Evolutionary conservation across 306 rosid genomes (phyloP).

Genomic region (Astragalus glycyphyllos): DNA sequence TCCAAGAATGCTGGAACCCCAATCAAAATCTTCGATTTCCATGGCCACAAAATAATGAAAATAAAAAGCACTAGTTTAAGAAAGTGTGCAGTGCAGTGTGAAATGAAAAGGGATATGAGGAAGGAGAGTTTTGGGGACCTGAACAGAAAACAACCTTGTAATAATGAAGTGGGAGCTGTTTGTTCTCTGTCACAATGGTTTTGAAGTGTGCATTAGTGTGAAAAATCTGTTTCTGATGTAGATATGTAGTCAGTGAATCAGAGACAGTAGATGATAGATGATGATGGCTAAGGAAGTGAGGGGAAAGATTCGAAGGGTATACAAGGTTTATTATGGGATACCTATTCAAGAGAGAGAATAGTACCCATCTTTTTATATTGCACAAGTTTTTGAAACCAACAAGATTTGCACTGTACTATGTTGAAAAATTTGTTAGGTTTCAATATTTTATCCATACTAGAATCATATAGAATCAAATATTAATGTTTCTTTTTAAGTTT

Average conservation of each 20-base stretch:
- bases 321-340: conserved; percentile 21
- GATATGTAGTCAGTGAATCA: conserved; percentile 41
- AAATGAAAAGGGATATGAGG: background rate
- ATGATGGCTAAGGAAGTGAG: conserved; percentile 34
- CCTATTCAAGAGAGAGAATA: conserved; percentile 11
- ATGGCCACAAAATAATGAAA: conserved; percentile 6
- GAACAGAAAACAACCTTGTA: conserved; percentile 37
- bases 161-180: conserved; percentile 33
- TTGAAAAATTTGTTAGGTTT: conserved; percentile 6
- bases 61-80: background rate
- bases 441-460: conserved; percentile 14
- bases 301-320: conserved; percentile 23
- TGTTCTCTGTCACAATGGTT: conserved; percentile 35
- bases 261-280: conserved; percentile 24
- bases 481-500: background rate
- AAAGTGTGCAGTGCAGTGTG: conserved; percentile 27
- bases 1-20: conserved; percentile 45
- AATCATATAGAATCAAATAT: conserved; percentile 33
- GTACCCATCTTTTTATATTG: conserved; percentile 30
- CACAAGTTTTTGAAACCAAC: background rate
- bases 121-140: conserved; percentile 19
- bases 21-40: conserved; percentile 59
- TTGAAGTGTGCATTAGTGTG: conserved; percentile 15
- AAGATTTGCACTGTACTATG: background rate
- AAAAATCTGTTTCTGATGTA: conserved; percentile 11